A percentile compares a stretch with the other conserved stretches of the same genome.
Evolutionary conservation across 176 grass and related monocot species (phyloP).

Genomic region (Zizania latifolia): DNA sequence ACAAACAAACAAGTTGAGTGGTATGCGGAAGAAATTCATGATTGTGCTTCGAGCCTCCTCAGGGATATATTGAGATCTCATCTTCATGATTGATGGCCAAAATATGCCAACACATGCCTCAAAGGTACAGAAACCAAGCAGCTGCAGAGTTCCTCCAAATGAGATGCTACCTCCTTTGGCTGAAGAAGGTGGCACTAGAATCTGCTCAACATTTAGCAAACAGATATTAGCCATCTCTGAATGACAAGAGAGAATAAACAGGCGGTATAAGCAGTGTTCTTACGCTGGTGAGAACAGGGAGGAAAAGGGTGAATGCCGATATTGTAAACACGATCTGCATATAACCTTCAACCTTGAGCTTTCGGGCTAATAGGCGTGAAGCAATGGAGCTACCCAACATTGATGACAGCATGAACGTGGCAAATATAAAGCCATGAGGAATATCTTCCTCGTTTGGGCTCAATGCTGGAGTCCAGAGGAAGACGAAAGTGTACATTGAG

Average conservation of each 20-base stretch:
- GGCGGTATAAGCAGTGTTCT: not conserved
- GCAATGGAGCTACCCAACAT: slow-evolving; percentile 97
- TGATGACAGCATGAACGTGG: slow-evolving; percentile 98
- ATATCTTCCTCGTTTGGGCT: slow-evolving; percentile 92
- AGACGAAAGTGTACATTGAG: slow-evolving; percentile 95
- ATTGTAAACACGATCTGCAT: slow-evolving; percentile 92
- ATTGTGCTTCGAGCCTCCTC: slow-evolving; percentile 86
- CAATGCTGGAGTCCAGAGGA: slow-evolving; percentile 91
- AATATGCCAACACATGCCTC: slow-evolving; percentile 80
- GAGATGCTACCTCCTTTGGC: slow-evolving; percentile 61
- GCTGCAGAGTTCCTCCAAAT: slow-evolving; percentile 62
- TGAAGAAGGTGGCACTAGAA: slow-evolving; percentile 50
- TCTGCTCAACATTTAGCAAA: slow-evolving; percentile 36
- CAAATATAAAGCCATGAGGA: slow-evolving; percentile 92
- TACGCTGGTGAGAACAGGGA: slow-evolving; percentile 92
- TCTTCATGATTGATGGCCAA: slow-evolving; percentile 97
- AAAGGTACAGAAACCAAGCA: slow-evolving; percentile 85
- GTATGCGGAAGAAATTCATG: slow-evolving; percentile 93
- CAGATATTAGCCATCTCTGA: not conserved
- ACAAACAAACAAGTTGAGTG: slow-evolving; percentile 88
- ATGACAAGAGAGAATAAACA: not conserved
- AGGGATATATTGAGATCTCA: slow-evolving; percentile 87
- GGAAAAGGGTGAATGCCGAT: slow-evolving; percentile 66
- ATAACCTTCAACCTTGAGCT: slow-evolving; percentile 83
- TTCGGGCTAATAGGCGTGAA: slow-evolving; percentile 59